Base-by-base conservation (phyloP, 208 protist species). In the Spongospora subterranea region DNA sequence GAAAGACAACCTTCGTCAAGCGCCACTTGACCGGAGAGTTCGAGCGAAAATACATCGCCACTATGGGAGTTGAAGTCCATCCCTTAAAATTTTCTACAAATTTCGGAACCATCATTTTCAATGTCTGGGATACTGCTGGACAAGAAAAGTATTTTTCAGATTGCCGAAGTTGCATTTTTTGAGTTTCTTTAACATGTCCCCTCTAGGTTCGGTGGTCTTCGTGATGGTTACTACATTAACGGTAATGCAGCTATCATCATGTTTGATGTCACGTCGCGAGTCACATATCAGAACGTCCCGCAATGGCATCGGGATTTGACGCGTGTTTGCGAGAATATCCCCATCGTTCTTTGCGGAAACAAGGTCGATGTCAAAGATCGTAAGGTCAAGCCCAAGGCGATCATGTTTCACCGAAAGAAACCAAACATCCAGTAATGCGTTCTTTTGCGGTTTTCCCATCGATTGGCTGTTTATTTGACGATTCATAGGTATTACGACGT, bases 1-100 rank as follows among this genome's bases (percentile, higher is more conserved):
- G 98, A 77, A 99, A 97, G 96, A 99, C 99, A 46, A 99, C 99
- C 39, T 99, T 99, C 93, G 98, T 99, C 64, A 99, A 99, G 96
- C 96, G 99, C 91, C 99, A 99, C 92, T 91, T 98, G 89, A 99
- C 98, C 35, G 99, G 99, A 88, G 98, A 99, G 95, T 99, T 99
- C 93, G 98, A 99, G 95, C 98, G 99, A 94, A 97, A 97, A 91
- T 99, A 99, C 95, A 98, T 99, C 40, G 95, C 97, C 90, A 98
- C 97, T 39, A 91, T 98, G 82, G 97, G 97, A 92, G 97, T 98
- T 35, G 95, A 99, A 92, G 98, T 99, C 50, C 98, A 99, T 93
- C 97, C 98, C 65, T 95, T 99, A 38, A 94, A 92, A 32, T 99
- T 99, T 95, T 94, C 98, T 95, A 99, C 99, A 13, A 99, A 98